phyloP scores from a whole-genome alignment of 305 asterid species.

The Coffea humblotiana region DNA sequence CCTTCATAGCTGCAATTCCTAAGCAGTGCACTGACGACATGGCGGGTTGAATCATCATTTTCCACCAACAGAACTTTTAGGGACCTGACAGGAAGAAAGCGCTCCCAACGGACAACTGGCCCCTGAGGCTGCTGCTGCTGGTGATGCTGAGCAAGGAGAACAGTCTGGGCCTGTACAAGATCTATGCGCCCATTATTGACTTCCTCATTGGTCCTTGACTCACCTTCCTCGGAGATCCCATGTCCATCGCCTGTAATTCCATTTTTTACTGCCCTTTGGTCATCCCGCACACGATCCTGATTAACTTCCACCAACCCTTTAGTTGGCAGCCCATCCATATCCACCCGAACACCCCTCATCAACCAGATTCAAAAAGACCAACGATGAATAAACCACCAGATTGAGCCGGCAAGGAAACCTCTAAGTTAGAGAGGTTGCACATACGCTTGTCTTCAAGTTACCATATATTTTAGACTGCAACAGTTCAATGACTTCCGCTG shows the following conservation, averaged over 20 bases:
- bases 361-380: constrained; percentile 49
- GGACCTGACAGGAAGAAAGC: constrained; percentile 49
- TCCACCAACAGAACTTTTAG: constrained; percentile 56
- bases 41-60: constrained; percentile 53
- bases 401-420: constrained; percentile 32
- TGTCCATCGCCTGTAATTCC: constrained; percentile 30
- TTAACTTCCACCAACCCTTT: constrained; percentile 33
- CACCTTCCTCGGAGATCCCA: constrained; percentile 35
- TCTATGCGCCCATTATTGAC: constrained; percentile 23
- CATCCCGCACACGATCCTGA: constrained; percentile 19
- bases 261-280: constrained; percentile 30
- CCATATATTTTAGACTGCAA: constrained; percentile 16
- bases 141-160: constrained; percentile 27
- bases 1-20: constrained; percentile 60
- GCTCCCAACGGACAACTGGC: constrained; percentile 44
- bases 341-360: constrained; percentile 42
- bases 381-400: constrained; percentile 34
- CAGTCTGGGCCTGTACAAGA: constrained; percentile 28
- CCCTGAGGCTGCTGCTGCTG: constrained; percentile 35
- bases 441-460: constrained; percentile 30
- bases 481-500: constrained; percentile 15
- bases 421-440: constrained; percentile 35
- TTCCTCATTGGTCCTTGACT: constrained; percentile 34
- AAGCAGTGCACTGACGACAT: constrained; percentile 52
- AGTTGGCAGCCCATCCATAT: constrained; percentile 29